These are phyloP conservation scores for Candida endomychidarum DNA, from an alignment of 805 yeast species.

Conservation along the genomic window DNA sequence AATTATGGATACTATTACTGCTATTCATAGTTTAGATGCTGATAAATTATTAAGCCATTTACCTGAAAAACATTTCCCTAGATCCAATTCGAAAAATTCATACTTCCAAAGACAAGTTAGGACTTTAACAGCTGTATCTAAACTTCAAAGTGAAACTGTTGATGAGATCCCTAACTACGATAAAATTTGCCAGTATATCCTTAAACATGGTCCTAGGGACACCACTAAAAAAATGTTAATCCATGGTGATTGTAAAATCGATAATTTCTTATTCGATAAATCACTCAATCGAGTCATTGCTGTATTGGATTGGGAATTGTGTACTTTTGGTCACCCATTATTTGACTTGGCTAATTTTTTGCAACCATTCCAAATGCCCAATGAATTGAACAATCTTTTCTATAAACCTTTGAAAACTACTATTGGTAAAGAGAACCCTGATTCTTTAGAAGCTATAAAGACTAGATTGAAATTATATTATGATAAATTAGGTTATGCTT, in stretches of 20 bases:
- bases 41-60: conserved; percentile 39
- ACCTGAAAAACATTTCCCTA: conserved; percentile 48
- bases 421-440: conserved; percentile 34
- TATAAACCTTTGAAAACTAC: conserved; percentile 27
- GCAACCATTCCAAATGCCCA: conserved; percentile 52
- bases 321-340: conserved; percentile 64
- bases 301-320: conserved; percentile 64
- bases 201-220: conserved; percentile 46
- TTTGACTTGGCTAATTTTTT: conserved; percentile 60
- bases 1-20: conserved; percentile 46
- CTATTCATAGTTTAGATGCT: conserved; percentile 52
- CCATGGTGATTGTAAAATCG: conserved; percentile 66
- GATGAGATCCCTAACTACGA: conserved; percentile 50
- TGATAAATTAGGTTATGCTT: conserved; percentile 25
- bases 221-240: conserved; percentile 46
- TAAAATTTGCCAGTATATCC: conserved; percentile 41
- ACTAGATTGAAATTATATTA: conserved; percentile 19
- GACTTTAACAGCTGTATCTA: conserved; percentile 45
- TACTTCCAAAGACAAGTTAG: conserved; percentile 57
- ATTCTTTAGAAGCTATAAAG: conserved; percentile 12
- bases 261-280: conserved; percentile 62
- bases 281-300: conserved; percentile 50
- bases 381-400: conserved; percentile 29
- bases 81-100: conserved; percentile 19
- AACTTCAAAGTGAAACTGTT: conserved; percentile 37